Conservation (phyloP, 1,284 basidiomycete genomes). For the Cryptococcus neoformans region DNA sequence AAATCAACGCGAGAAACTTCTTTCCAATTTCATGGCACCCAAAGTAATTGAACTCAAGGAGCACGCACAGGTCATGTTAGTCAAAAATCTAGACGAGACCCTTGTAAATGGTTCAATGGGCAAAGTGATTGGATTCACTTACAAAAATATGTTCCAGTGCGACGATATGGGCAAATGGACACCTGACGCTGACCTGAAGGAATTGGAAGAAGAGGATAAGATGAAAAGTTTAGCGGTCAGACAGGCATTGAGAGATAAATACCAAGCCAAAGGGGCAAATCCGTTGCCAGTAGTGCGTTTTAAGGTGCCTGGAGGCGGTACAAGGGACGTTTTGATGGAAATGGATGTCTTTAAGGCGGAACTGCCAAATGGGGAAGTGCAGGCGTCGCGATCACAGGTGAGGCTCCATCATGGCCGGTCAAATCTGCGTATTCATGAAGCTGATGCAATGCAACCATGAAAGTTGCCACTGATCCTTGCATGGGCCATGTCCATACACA, state of each 20-base stretch:
- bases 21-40: conserved; percentile 72
- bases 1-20: conserved; percentile 60
- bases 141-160: conserved; percentile 26
- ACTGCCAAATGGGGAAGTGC: conserved; percentile 73
- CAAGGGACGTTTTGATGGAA: conserved; percentile 59
- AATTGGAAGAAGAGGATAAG: conserved; percentile 34
- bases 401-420: conserved; percentile 14
- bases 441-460: conserved; percentile 16
- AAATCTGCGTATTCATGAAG: neutral
- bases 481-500: conserved; percentile 94
- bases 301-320: conserved; percentile 58
- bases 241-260: conserved; percentile 32
- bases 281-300: conserved; percentile 76
- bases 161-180: conserved; percentile 33
- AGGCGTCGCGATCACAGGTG: conserved; percentile 69
- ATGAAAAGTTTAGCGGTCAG: conserved; percentile 46
- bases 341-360: conserved; percentile 82
- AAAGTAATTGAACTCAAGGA: conserved; percentile 59
- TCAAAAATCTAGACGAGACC: conserved; percentile 71
- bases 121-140: conserved; percentile 63
- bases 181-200: conserved; percentile 13
- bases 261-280: conserved; percentile 32
- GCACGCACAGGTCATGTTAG: conserved; percentile 63
- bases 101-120: conserved; percentile 85
- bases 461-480: conserved; percentile 78